These are phyloP conservation scores for Eleusine indica DNA, from an alignment of 176 grass and related monocot genomes.

Conservation along the genomic window DNA sequence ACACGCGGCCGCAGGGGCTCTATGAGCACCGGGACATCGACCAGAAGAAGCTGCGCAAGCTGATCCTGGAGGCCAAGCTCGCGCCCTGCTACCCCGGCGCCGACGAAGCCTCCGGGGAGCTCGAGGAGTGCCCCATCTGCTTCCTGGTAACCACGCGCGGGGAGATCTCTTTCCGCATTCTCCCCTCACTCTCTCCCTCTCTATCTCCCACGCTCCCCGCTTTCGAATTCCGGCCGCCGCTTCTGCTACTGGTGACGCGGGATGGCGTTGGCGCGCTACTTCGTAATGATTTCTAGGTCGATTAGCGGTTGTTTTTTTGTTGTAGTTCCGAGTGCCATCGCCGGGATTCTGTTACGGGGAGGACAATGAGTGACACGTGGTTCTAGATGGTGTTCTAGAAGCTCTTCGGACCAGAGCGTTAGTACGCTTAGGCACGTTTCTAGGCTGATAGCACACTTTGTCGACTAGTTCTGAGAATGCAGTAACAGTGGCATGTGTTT, in stretches of 20 bases:
- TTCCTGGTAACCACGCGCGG: conserved; percentile 64
- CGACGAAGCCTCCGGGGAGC: conserved; percentile 63
- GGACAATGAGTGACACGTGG: not conserved
- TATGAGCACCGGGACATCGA: conserved; percentile 94
- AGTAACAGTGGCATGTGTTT: conserved; percentile 1
- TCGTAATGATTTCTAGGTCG: not conserved
- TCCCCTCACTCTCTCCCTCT: too few species aligned
- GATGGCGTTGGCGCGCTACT: not conserved
- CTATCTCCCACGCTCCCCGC: not conserved
- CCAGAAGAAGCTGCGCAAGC: conserved; percentile 96
- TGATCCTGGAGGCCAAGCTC: conserved; percentile 96
- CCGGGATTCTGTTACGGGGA: not conserved
- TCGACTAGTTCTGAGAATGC: conserved; percentile 14
- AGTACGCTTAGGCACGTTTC: conserved; percentile 21
- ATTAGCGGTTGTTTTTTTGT: conserved; percentile 29
- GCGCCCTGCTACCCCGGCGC: conserved; percentile 87
- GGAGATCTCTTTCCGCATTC: conserved; percentile 30
- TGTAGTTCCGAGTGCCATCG: conserved; percentile 8
- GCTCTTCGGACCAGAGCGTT: conserved; percentile 1
- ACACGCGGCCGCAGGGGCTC: conserved; percentile 87
- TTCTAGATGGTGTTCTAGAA: conserved; percentile 13
- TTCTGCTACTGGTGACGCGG: not conserved
- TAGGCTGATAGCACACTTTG: conserved; percentile 28
- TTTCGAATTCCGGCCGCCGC: conserved; percentile 7
- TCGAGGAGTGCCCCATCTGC: conserved; percentile 99